Evolutionary conservation across 1,139 yeast genomes (phyloP), one percentile per base, ranked within the genome.

Genomic region (Candida albicans): DNA sequence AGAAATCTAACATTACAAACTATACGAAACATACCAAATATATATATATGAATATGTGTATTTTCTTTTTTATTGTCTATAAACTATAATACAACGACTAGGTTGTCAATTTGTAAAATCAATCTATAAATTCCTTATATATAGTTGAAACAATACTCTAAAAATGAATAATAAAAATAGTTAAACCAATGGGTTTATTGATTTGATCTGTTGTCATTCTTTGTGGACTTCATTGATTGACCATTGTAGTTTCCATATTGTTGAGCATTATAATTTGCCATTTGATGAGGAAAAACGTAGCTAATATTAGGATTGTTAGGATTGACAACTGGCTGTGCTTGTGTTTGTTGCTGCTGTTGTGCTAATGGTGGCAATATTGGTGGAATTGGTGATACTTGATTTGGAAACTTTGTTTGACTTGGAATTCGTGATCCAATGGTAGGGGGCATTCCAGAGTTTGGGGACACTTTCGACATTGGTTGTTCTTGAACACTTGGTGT

Each of bases 291-390:
- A 30, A 45, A 45, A 43, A 41, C 39, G 22, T 45, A 45, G 12
- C 48, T 39, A 15, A 42, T 40, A 33, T 33, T 35, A 34, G 12
- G 7, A n/a, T 29, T 29, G 28, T 32, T 15, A 41, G 35, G 12
- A 26, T 36, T n/a, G 36, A 14, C 27, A n/a, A n/a, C 42, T 12
- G 33, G 43, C 15, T 38, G 41, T 33, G 35, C 43, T 33, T 36
- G 49, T 28, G 33, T 44, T 33, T 40, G 52, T 18, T 37, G 50
- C 24, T 36, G 45, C n/a, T 26, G 51, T 32, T 35, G 46, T 31
- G 37, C 44, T 22, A 35, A 42, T 29, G 32, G 12, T 8, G 28
- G 28, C 28, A 26, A 26, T 26, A 8, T 8, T 10, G 28, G 28
- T 26, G 28, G n/a, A n/a, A n/a, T 26, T 8, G 28, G 28, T 26